Evolutionary conservation across 768 basidiomycete genomes (phyloP).

Genomic region (Pulveroboletus sp.): DNA sequence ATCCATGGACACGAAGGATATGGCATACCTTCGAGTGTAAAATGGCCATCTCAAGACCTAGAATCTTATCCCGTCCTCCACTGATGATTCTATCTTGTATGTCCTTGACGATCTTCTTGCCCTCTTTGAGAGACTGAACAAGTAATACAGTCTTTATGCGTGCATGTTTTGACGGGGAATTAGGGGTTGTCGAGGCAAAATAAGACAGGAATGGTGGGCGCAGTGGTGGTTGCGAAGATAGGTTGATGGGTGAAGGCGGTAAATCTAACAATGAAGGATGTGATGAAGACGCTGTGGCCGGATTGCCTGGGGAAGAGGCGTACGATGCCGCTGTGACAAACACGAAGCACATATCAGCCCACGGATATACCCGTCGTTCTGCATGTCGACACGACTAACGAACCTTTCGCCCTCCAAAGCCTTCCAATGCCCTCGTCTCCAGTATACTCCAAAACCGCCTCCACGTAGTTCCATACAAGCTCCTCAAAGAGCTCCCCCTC

Average conservation of each 20-base stretch:
- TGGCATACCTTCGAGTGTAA: constrained; percentile 66
- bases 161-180: constrained; percentile 65
- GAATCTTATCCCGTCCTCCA: constrained; percentile 40
- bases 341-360: background rate
- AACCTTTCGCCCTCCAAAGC: constrained; percentile 72
- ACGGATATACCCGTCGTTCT: background rate
- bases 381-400: constrained; percentile 1
- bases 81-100: constrained; percentile 18
- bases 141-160: constrained; percentile 77
- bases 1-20: background rate
- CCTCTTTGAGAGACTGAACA: constrained; percentile 44
- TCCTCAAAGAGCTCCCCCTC: constrained; percentile 52
- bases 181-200: constrained; percentile 78
- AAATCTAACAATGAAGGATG: constrained; percentile 9
- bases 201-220: constrained; percentile 48
- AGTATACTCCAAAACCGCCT: constrained; percentile 46
- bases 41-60: constrained; percentile 73
- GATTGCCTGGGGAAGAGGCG: constrained; percentile 31
- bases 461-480: constrained; percentile 53
- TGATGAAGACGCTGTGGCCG: background rate
- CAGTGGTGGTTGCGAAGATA: constrained; percentile 1
- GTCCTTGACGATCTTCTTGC: constrained; percentile 11
- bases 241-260: background rate
- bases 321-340: constrained; percentile 47
- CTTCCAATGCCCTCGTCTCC: constrained; percentile 49